phyloP scores from a whole-genome alignment of 2,329 filamentous ascomycete species.

The Apiospora koreana region DNA sequence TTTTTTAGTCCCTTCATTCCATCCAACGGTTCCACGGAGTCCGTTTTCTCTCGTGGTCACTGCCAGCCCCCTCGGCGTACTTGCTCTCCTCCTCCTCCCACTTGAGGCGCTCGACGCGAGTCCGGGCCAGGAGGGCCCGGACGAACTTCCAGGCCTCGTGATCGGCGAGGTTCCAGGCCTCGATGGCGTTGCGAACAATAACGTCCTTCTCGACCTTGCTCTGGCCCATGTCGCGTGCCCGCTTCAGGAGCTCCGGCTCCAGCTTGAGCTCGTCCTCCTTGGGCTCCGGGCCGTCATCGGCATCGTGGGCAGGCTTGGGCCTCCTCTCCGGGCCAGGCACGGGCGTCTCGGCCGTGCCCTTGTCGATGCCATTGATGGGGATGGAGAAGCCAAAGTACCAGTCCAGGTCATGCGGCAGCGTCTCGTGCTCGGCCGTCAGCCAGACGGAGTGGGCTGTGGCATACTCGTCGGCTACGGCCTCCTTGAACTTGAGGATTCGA shows the following conservation, averaged over 20 bases:
- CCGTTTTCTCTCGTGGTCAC: constrained; percentile 40
- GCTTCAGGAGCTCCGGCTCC: constrained; percentile 58
- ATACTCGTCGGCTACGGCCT: constrained; percentile 71
- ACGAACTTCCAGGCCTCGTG: constrained; percentile 78
- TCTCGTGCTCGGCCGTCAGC: constrained; percentile 69
- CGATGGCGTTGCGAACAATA: constrained; percentile 54
- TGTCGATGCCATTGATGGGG: constrained; percentile 56
- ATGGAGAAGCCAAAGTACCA: constrained; percentile 90
- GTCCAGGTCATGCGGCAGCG: constrained; percentile 69
- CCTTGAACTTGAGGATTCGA: constrained; percentile 76
- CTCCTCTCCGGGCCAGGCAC: constrained; percentile 59
- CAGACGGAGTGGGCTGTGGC: constrained; percentile 70
- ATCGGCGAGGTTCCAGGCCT: constrained; percentile 71
- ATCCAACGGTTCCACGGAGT: background rate
- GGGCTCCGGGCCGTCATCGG: constrained; percentile 50
- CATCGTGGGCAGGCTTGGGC: constrained; percentile 50
- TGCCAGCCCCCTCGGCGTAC: constrained; percentile 64
- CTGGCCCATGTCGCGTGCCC: constrained; percentile 49
- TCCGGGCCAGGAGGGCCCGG: constrained; percentile 65
- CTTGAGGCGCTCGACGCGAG: constrained; percentile 60
- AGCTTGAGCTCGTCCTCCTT: constrained; percentile 52
- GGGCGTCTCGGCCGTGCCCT: constrained; percentile 57
- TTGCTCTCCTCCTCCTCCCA: constrained; percentile 72
- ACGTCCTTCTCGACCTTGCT: constrained; percentile 46
- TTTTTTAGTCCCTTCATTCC: background rate